Evolutionary conservation across 1,284 basidiomycete species (phyloP).

Genomic region (Cerioporus squamosus): DNA sequence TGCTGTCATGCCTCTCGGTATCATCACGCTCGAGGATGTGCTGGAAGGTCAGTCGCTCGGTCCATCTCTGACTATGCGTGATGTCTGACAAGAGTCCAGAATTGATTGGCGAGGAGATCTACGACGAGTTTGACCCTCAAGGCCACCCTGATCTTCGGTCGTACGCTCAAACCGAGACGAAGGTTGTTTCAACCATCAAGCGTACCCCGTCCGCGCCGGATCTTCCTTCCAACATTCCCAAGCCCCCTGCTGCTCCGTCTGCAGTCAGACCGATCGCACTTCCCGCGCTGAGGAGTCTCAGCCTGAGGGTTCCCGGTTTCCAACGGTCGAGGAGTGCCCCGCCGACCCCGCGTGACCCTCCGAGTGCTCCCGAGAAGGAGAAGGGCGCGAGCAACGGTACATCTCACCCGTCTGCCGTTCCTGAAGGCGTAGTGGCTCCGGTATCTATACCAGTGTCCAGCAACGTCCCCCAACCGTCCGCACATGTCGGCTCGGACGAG

Average conservation of each 20-base stretch:
- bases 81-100: conserved; percentile 48
- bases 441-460: neutral
- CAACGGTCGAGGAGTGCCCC: conserved; percentile 60
- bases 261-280: conserved; percentile 50
- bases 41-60: conserved; percentile 70
- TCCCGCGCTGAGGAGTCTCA: conserved; percentile 30
- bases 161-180: conserved; percentile 40
- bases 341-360: conserved; percentile 45
- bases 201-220: conserved; percentile 39
- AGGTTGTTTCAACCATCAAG: conserved; percentile 17
- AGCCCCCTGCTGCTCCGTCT: conserved; percentile 30
- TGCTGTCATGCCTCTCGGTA: conserved; percentile 82
- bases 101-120: conserved; percentile 89
- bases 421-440: conserved; percentile 18
- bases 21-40: conserved; percentile 93
- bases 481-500: conserved; percentile 1
- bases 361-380: conserved; percentile 14
- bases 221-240: conserved; percentile 28
- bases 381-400: conserved; percentile 3
- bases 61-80: neutral
- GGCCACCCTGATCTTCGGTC: conserved; percentile 61
- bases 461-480: neutral
- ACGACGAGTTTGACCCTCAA: conserved; percentile 83
- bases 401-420: conserved; percentile 6
- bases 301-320: conserved; percentile 30